Evolutionary conservation across 768 basidiomycete species (phyloP).

Genomic region (Galerina sulciceps): DNA sequence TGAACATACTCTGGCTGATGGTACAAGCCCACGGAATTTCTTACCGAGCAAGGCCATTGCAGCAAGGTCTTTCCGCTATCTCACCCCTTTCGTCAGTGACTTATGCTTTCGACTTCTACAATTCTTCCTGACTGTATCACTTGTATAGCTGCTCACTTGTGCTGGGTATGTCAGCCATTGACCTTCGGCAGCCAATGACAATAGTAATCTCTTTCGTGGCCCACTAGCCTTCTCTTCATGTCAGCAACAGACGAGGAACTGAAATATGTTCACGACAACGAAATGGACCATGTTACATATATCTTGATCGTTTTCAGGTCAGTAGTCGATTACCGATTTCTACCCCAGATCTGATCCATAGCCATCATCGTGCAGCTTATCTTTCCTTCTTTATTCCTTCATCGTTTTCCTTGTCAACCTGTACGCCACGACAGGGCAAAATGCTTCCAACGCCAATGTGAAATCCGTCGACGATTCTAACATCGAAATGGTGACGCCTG

Average conservation of each 20-base stretch:
- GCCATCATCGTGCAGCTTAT: constrained; percentile 45
- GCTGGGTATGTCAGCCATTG: constrained; percentile 56
- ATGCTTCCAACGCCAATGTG: constrained; percentile 36
- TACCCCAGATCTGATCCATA: not conserved
- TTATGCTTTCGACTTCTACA: not conserved
- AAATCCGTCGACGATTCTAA: constrained; percentile 25
- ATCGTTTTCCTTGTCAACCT: constrained; percentile 73
- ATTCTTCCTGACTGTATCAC: not conserved
- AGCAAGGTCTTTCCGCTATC: constrained; percentile 75
- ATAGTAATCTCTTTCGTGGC: not conserved
- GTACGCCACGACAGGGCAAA: constrained; percentile 65
- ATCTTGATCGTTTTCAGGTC: constrained; percentile 84
- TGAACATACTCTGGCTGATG: constrained; percentile 66
- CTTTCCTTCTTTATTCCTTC: constrained; percentile 80
- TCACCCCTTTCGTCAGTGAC: constrained; percentile 83
- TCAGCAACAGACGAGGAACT: constrained; percentile 94
- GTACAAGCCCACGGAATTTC: constrained; percentile 14
- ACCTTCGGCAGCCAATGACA: not conserved
- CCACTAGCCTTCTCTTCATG: constrained; percentile 80
- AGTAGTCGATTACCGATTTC: constrained; percentile 14
- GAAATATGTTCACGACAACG: constrained; percentile 63
- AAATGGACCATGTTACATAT: constrained; percentile 93
- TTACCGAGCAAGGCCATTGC: constrained; percentile 25
- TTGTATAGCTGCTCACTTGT: constrained; percentile 64
- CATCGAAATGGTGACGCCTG: constrained; percentile 27